These are phyloP conservation scores for Crithidia mellificae DNA, from an alignment of 208 protist species.

Conservation along the genomic window DNA sequence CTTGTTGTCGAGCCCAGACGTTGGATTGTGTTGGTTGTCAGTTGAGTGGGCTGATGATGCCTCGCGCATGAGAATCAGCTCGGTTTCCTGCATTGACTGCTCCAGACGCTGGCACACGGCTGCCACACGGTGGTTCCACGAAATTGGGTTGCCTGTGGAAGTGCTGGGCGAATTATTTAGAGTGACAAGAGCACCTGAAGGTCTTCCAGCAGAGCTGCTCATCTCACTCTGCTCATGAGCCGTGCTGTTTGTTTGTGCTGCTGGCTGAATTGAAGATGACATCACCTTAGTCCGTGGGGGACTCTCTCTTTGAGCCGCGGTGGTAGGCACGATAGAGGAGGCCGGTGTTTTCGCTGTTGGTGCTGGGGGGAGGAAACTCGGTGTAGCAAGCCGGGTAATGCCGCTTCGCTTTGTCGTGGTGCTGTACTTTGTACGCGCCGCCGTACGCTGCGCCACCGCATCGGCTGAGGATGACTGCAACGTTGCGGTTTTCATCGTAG, in stretches of 20 bases:
- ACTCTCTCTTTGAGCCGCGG: too few species aligned
- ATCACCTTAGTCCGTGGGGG: too few species aligned
- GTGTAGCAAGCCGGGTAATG: slow-evolving; percentile 20
- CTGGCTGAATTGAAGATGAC: too few species aligned
- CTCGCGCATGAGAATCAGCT: slow-evolving; percentile 19
- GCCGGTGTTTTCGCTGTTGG: too few species aligned
- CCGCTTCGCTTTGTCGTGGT: slow-evolving; percentile 9
- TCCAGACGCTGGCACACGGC: slow-evolving; percentile 27
- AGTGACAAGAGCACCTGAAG: not conserved
- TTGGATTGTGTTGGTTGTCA: not conserved
- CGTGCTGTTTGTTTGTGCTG: too few species aligned
- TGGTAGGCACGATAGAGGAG: too few species aligned
- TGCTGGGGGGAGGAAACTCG: not conserved
- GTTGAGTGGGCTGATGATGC: not conserved
- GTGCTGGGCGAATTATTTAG: not conserved
- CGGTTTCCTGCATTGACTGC: slow-evolving; percentile 20
- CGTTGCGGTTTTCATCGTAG: not conserved
- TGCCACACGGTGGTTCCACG: slow-evolving; percentile 9
- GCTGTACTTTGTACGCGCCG: not conserved
- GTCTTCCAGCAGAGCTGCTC: not conserved
- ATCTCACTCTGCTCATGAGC: not conserved
- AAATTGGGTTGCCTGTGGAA: not conserved
- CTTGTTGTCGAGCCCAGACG: not conserved
- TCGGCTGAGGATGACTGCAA: not conserved
- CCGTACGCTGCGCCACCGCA: not conserved